These are phyloP conservation scores for Helenozyma baotianmanensis DNA, from an alignment of 805 yeast genomes.

Conservation along the genomic window DNA sequence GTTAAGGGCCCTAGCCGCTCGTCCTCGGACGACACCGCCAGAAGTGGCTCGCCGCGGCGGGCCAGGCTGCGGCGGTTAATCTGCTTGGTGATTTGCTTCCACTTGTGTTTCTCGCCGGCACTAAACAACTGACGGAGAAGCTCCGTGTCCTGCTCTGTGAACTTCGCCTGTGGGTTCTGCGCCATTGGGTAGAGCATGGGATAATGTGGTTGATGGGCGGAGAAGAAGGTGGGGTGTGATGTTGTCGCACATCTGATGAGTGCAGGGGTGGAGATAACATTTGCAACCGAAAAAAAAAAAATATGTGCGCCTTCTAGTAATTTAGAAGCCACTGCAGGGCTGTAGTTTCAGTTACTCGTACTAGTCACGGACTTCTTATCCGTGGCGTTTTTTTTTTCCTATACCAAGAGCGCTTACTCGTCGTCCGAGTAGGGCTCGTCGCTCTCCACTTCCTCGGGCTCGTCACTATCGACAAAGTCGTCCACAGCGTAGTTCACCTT, in stretches of 20 bases:
- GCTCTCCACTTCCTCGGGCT: conserved; percentile 6
- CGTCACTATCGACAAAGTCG: conserved; percentile 8
- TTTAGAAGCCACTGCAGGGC: too few relatives aligned
- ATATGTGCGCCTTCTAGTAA: too few relatives aligned
- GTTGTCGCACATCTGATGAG: too few relatives aligned
- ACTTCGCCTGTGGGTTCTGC: too few relatives aligned
- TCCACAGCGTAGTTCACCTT: conserved; percentile 13
- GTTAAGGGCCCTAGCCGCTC: conserved; percentile 1
- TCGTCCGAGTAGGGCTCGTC: conserved; percentile 7
- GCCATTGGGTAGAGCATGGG: too few relatives aligned
- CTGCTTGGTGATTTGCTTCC: conserved; percentile 51
- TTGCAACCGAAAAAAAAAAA: too few relatives aligned
- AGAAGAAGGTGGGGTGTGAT: too few relatives aligned
- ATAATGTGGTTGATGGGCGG: too few relatives aligned
- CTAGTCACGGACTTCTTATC: too few relatives aligned
- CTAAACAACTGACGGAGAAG: conserved; percentile 44
- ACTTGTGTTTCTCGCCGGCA: conserved; percentile 53
- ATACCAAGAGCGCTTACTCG: conserved; percentile 1
- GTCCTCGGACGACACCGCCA: conserved; percentile 3
- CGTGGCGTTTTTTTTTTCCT: too few relatives aligned
- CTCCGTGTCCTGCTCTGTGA: conserved; percentile 42
- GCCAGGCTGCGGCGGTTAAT: conserved; percentile 11
- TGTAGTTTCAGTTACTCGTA: too few relatives aligned
- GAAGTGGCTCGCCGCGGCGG: background rate
- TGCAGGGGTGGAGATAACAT: too few relatives aligned